Conservation (phyloP, 2,329 filamentous ascomycete genomes). For the Pseudophaeomoniella oleicola region DNA sequence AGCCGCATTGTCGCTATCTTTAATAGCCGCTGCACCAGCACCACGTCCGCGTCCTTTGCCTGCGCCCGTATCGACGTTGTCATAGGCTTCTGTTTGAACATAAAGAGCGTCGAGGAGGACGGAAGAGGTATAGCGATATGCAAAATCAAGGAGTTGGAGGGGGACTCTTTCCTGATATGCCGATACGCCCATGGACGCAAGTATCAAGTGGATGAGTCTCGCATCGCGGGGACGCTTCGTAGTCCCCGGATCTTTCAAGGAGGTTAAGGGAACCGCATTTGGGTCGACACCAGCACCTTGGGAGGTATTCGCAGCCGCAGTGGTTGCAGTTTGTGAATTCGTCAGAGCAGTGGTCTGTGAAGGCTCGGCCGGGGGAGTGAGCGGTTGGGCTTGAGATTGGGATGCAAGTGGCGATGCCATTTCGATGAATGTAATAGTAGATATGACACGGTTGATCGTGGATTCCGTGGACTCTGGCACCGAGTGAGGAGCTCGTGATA, state of each 20-base stretch:
- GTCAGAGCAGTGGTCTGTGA: constrained; percentile 10
- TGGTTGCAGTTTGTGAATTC: constrained; percentile 11
- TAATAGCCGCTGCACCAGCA: constrained; percentile 19
- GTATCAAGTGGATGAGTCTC: constrained; percentile 35
- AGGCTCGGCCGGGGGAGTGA: constrained; percentile 28
- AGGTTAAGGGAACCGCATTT: constrained; percentile 26
- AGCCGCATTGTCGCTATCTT: constrained; percentile 12
- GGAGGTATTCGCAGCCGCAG: constrained; percentile 6
- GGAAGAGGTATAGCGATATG: constrained; percentile 38
- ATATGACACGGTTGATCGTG: too few species aligned
- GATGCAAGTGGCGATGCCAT: constrained; percentile 5
- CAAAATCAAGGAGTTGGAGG: constrained; percentile 36
- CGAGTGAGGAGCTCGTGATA: too few species aligned
- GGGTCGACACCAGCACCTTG: constrained; percentile 10
- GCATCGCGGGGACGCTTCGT: constrained; percentile 33
- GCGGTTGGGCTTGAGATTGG: constrained; percentile 17
- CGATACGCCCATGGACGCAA: constrained; percentile 32
- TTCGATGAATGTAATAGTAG: too few species aligned
- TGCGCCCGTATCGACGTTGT: constrained; percentile 21
- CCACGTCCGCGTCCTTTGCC: constrained; percentile 14
- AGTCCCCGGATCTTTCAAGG: constrained; percentile 29
- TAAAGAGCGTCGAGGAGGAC: constrained; percentile 38
- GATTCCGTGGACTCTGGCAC: too few species aligned
- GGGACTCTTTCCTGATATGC: constrained; percentile 38
- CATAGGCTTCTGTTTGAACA: constrained; percentile 34